Evolutionary conservation across 441 rosid species (phyloP).

Genomic region (Gossypium davidsonii): DNA sequence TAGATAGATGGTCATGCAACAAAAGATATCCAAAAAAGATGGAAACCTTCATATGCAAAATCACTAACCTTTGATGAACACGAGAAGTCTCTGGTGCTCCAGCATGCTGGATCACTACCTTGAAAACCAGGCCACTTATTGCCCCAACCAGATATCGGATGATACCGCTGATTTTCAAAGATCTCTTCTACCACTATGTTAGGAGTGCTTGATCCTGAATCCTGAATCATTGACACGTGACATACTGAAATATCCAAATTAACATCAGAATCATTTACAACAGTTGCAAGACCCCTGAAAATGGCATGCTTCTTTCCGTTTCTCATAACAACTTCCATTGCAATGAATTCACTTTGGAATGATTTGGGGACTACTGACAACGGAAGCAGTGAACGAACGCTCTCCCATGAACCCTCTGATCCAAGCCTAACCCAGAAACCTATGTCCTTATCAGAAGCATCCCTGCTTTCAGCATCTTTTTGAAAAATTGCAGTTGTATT

Average conservation of each 20-base stretch:
- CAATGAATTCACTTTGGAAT: slow-evolving; percentile 59
- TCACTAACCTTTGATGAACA: slow-evolving; percentile 48
- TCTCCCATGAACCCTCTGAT: slow-evolving; percentile 68
- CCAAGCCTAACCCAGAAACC: slow-evolving; percentile 89
- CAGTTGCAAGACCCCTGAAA: slow-evolving; percentile 86
- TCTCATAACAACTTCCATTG: slow-evolving; percentile 85
- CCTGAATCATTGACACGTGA: slow-evolving; percentile 29
- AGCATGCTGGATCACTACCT: slow-evolving; percentile 38
- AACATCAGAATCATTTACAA: slow-evolving; percentile 81
- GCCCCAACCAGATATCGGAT: slow-evolving; percentile 50
- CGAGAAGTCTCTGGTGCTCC: slow-evolving; percentile 63
- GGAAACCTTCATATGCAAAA: slow-evolving; percentile 4
- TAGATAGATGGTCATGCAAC: neutral
- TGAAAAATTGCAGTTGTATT: slow-evolving; percentile 45
- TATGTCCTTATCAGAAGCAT: slow-evolving; percentile 49
- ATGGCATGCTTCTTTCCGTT: slow-evolving; percentile 92
- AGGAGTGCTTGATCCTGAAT: slow-evolving; percentile 35
- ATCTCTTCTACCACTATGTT: slow-evolving; percentile 49
- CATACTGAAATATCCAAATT: slow-evolving; percentile 63
- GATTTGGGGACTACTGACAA: slow-evolving; percentile 73
- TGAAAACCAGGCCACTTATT: slow-evolving; percentile 34
- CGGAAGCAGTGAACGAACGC: slow-evolving; percentile 85
- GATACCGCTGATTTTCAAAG: slow-evolving; percentile 54
- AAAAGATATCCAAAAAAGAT: slow-evolving; percentile 4
- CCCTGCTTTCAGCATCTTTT: slow-evolving; percentile 42